Conservation (phyloP, 1,284 basidiomycete genomes). For the Polyporus tsugae region DNA sequence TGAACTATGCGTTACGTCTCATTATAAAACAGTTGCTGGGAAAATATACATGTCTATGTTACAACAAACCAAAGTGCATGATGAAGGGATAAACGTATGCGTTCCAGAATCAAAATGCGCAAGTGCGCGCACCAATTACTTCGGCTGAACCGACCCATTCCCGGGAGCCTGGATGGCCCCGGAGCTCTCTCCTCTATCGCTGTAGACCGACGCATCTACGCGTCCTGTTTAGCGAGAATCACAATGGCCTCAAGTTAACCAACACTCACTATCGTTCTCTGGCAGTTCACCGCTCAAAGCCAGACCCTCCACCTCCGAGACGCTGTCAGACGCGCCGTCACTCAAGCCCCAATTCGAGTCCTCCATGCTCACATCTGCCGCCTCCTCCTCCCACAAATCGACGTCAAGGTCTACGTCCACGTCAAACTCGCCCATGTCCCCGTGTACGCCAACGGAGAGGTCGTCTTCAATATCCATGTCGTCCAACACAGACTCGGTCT, state of each 20-base stretch:
- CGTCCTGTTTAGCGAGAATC: background rate
- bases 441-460: conserved; percentile 31
- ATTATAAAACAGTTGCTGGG: conserved; percentile 5
- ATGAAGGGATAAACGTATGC: background rate
- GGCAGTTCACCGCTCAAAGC: conserved; percentile 27
- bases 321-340: conserved; percentile 39
- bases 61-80: conserved; percentile 21
- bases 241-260: no score
- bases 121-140: conserved; percentile 4
- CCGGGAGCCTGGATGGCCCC: conserved; percentile 22
- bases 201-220: conserved; percentile 29
- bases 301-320: conserved; percentile 36
- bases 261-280: conserved; percentile 27
- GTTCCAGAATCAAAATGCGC: background rate
- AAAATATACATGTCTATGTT: conserved; percentile 22
- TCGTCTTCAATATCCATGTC: conserved; percentile 43
- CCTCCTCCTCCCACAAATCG: conserved; percentile 31
- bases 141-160: conserved; percentile 22
- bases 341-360: conserved; percentile 37
- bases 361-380: conserved; percentile 33
- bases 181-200: conserved; percentile 24
- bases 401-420: conserved; percentile 15
- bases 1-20: background rate
- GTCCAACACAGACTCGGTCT: conserved; percentile 39
- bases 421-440: conserved; percentile 21